Evolutionary conservation across 306 rosid genomes (phyloP).

Genomic region (Pyrus bretschneideri): DNA sequence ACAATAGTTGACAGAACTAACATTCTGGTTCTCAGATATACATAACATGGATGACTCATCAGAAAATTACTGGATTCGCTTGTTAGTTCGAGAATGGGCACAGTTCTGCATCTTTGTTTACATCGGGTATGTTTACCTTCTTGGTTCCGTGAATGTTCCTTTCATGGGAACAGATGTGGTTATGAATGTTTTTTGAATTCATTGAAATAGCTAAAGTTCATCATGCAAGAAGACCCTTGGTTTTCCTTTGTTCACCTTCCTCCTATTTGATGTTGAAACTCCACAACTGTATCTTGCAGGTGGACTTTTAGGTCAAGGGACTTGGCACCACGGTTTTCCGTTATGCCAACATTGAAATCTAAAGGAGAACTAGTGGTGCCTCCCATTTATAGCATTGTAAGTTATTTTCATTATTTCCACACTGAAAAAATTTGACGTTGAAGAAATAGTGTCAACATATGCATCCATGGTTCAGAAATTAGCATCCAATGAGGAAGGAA

Average conservation of each 20-base stretch:
- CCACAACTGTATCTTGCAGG: constrained; percentile 35
- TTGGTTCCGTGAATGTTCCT: not conserved
- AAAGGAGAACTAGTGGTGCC: constrained; percentile 54
- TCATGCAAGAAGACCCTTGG: not conserved
- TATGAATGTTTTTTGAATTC: not conserved
- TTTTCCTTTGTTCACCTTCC: not conserved
- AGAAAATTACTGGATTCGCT: constrained; percentile 78
- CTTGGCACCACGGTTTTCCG: constrained; percentile 76
- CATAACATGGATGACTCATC: constrained; percentile 64
- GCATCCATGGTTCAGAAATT: not conserved
- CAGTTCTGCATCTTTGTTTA: constrained; percentile 79
- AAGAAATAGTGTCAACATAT: not conserved
- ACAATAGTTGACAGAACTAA: not conserved
- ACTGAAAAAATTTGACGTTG: not conserved
- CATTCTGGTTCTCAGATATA: constrained; percentile 45
- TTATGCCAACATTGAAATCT: constrained; percentile 63
- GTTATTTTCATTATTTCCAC: not conserved
- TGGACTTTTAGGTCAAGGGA: constrained; percentile 94
- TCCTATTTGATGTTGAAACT: not conserved
- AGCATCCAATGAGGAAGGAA: not conserved
- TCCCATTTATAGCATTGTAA: constrained; percentile 81
- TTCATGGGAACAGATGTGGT: not conserved
- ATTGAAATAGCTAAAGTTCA: not conserved
- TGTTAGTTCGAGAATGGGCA: constrained; percentile 81
- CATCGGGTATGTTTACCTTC: constrained; percentile 63